These are phyloP conservation scores for Thermoascus crustaceus DNA, from an alignment of 2,329 filamentous ascomycete species.

Conservation along the genomic window DNA sequence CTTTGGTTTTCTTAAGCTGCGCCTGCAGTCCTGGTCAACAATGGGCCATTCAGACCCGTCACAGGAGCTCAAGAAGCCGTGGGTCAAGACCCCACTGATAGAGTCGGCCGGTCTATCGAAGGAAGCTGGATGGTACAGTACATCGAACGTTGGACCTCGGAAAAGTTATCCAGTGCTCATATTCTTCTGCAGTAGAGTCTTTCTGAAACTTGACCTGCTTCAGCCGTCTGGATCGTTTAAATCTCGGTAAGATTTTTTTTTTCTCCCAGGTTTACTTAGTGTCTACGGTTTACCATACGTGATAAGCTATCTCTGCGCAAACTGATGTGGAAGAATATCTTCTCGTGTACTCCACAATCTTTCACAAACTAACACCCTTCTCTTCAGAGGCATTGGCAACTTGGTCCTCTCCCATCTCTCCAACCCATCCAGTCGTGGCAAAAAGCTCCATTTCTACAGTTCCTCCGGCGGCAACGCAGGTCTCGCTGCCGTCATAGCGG, in stretches of 20 bases:
- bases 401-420: conserved; percentile 22
- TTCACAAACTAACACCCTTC: too few relatives aligned
- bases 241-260: conserved; percentile 43
- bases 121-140: conserved; percentile 31
- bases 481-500: conserved; percentile 66
- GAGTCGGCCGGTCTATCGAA: conserved; percentile 30
- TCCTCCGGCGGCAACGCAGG: conserved; percentile 76
- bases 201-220: conserved; percentile 72
- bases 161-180: not conserved
- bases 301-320: too few relatives aligned
- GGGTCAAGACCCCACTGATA: conserved; percentile 33
- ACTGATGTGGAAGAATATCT: too few relatives aligned
- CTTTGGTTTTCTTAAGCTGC: not conserved
- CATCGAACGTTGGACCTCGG: not conserved
- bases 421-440: conserved; percentile 17
- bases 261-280: too few relatives aligned
- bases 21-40: not conserved
- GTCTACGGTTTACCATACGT: too few relatives aligned
- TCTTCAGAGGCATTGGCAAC: conserved; percentile 32
- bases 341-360: too few relatives aligned
- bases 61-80: conserved; percentile 18
- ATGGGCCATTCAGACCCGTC: conserved; percentile 1
- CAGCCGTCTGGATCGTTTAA: conserved; percentile 81
- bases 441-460: conserved; percentile 60
- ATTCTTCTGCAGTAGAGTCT: conserved; percentile 51